A percentile compares a stretch with the other conserved stretches of the same genome.
Evolutionary conservation across 768 basidiomycete species (phyloP).

Genomic region (Favolaschia claudopus): DNA sequence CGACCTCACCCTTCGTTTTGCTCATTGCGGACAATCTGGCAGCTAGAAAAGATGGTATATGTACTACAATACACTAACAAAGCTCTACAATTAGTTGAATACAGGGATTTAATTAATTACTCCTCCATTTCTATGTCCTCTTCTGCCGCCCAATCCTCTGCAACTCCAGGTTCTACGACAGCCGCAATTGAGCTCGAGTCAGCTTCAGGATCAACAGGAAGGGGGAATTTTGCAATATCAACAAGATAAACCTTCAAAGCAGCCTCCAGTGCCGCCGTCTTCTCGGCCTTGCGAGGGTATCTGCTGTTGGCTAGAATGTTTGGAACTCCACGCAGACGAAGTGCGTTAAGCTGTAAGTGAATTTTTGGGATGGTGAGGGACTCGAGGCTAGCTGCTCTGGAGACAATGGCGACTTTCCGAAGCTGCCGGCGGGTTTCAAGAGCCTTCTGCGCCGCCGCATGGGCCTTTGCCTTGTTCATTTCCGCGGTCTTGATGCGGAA

Average conservation of each 20-base stretch:
- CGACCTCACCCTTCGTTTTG: not conserved
- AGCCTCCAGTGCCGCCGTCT: not conserved
- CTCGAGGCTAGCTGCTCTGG: not conserved
- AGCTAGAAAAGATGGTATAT: not conserved
- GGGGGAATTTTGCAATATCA: not conserved
- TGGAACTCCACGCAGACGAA: conserved; percentile 4
- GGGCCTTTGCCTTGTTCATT: conserved; percentile 1
- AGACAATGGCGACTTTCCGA: not conserved
- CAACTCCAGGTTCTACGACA: not conserved
- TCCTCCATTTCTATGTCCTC: conserved; percentile 18
- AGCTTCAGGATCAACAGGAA: not conserved
- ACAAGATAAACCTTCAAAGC: not conserved
- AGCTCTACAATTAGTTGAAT: not conserved
- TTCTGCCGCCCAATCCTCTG: conserved; percentile 3
- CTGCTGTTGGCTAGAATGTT: conserved; percentile 6
- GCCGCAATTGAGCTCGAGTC: not conserved
- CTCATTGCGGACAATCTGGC: not conserved
- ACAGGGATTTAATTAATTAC: not conserved
- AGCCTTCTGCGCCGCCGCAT: not conserved
- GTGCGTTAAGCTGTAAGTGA: not conserved
- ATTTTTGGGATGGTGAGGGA: not conserved
- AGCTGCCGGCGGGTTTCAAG: not conserved
- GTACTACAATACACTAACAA: not conserved
- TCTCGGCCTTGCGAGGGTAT: not conserved
- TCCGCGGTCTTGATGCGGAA: not conserved